Evolutionary conservation across 768 basidiomycete species (phyloP).

Genomic region (Suillus bovinus): DNA sequence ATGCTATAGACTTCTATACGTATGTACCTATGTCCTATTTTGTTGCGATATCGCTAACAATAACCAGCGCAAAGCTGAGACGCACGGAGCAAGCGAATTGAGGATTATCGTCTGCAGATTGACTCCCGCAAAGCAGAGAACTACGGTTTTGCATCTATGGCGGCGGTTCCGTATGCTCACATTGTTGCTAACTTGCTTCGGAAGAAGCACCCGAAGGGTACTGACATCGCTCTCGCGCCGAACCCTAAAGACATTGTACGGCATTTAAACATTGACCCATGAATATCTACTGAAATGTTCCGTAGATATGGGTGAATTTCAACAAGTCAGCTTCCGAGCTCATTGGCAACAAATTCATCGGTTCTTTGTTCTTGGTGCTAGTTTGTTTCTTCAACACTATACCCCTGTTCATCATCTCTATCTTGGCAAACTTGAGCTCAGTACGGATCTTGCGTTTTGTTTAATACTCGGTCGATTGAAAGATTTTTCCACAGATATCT

Average conservation of each 20-base stretch:
- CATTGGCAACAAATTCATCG: slow-evolving; percentile 64
- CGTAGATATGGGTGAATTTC: slow-evolving; percentile 89
- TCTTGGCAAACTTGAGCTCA: slow-evolving; percentile 86
- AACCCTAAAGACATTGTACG: slow-evolving; percentile 87
- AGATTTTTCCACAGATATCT: slow-evolving; percentile 29
- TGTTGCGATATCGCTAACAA: slow-evolving; percentile 11
- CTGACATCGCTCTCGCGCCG: slow-evolving; percentile 72
- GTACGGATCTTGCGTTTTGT: slow-evolving; percentile 42
- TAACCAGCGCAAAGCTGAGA: slow-evolving; percentile 41
- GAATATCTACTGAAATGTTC: background rate
- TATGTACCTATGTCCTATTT: slow-evolving; percentile 39
- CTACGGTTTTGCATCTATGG: slow-evolving; percentile 92
- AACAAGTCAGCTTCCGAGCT: slow-evolving; percentile 68
- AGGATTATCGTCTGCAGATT: slow-evolving; percentile 70
- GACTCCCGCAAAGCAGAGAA: slow-evolving; percentile 79
- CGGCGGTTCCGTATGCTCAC: slow-evolving; percentile 85
- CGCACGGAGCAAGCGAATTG: slow-evolving; percentile 75
- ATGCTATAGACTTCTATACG: slow-evolving; percentile 95
- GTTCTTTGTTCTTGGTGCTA: slow-evolving; percentile 73
- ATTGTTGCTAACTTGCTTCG: slow-evolving; percentile 73
- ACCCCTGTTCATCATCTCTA: slow-evolving; percentile 86
- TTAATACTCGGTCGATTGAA: slow-evolving; percentile 11
- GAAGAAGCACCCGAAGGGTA: slow-evolving; percentile 71
- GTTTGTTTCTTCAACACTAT: slow-evolving; percentile 96
- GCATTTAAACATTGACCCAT: slow-evolving; percentile 7